Evolutionary conservation across 805 yeast species (phyloP), one percentile per base, ranked within the genome.

Genomic region (Kluyveromyces dobzhanskii): DNA sequence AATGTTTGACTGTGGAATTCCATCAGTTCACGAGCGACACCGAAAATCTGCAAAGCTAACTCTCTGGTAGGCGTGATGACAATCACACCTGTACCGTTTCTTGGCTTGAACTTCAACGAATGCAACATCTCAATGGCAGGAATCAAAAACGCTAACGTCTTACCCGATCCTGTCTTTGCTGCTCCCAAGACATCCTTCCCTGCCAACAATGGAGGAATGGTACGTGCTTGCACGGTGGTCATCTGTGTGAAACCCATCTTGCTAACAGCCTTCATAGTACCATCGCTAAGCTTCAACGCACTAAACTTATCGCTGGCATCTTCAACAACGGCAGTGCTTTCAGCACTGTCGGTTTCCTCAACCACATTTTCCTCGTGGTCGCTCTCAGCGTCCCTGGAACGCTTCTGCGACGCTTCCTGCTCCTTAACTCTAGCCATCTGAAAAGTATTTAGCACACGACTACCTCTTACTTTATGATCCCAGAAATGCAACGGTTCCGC

Each of bases 161-260:
- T 92, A 59, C 99, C 99, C 1, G 97, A 87, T 39, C 99, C 99
- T 3, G 99, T 92, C 66, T 88, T 90, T 41, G 99, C 99, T n/a
- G 98, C 98, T 49, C 98, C 99, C 39, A 92, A 71, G 16, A 94
- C 97, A 64, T 92, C 99, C 51, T 90, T 77, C 32, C 98, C 98
- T 1, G 97, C 97, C 46, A 94, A 66, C 45, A 92, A 70, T 9
- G 98, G 97, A 5, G 98, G 97, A 40, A 92, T 92, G 10, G 98
- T 87, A 64, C 90, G 78, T 19, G 94, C 81, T 65, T 92, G 99
- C 8, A 92, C 97, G 46, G 80, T 77, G 1, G 99, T 94, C 97
- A 92, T 85, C 38, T 67, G 80, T 11, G 76, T 70, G 66, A 92
- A 92, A 1, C 96, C 97, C 96, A 92, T 85, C 25, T 78, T 80